phyloP scores from a whole-genome alignment of 495 filamentous ascomycete genomes.

The Halenospora varia region DNA sequence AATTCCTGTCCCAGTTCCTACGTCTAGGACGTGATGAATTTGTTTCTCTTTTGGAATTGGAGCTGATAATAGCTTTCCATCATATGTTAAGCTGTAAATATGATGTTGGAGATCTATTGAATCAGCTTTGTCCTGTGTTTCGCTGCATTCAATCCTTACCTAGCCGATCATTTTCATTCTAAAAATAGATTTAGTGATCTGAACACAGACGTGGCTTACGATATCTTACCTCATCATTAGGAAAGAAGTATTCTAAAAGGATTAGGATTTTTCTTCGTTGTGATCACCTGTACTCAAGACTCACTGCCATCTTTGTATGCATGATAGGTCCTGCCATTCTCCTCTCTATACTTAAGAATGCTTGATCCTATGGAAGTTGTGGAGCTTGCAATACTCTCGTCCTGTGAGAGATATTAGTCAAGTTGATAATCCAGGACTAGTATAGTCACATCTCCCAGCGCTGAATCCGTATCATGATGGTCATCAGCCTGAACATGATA shows the following conservation, averaged over 20 bases:
- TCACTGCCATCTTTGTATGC: slow-evolving; percentile 38
- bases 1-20: slow-evolving; percentile 43
- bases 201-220: too few species aligned
- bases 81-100: slow-evolving; percentile 37
- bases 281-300: background rate
- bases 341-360: slow-evolving; percentile 32
- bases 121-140: background rate
- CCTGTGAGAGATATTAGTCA: background rate
- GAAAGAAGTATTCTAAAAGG: slow-evolving; percentile 33
- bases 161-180: slow-evolving; percentile 35
- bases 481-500: background rate
- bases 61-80: slow-evolving; percentile 31
- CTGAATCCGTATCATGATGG: background rate
- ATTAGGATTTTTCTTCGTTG: too few species aligned
- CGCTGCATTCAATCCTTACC: too few species aligned
- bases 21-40: slow-evolving; percentile 39
- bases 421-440: background rate
- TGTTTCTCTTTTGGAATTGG: slow-evolving; percentile 30
- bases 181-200: too few species aligned
- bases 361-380: slow-evolving; percentile 31
- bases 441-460: background rate
- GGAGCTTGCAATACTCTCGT: slow-evolving; percentile 9
- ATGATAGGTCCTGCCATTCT: slow-evolving; percentile 41
- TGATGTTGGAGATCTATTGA: slow-evolving; percentile 42
- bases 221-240: slow-evolving; percentile 45